Percentiles rank a stretch among this genome's conserved stretches.
Evolutionary conservation across 768 basidiomycete species (phyloP).

Genomic region (Xerocomus potaroensis): DNA sequence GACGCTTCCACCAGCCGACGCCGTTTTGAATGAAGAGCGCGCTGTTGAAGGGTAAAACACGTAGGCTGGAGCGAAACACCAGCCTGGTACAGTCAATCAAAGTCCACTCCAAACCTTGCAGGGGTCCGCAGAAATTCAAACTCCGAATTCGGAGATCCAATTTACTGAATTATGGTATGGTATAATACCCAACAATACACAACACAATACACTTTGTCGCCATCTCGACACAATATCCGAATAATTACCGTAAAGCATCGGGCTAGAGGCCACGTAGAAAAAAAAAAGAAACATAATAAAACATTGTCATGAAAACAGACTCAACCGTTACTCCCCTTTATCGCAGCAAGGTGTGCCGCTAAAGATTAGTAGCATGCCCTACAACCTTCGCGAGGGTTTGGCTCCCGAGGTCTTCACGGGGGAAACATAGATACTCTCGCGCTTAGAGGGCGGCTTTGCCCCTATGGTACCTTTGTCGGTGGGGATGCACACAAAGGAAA

Average conservation of each 20-base stretch:
- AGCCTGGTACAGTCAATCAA: constrained; percentile 28
- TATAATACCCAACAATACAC: no score
- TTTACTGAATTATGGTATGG: neutral
- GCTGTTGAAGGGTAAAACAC: constrained; percentile 32
- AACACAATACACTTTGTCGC: neutral
- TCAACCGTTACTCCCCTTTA: no score
- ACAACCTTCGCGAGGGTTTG: constrained; percentile 21
- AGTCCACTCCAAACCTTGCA: constrained; percentile 14
- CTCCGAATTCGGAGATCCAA: constrained; percentile 24
- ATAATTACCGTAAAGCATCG: no score
- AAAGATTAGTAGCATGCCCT: constrained; percentile 1
- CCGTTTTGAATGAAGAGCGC: constrained; percentile 47
- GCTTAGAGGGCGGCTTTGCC: neutral
- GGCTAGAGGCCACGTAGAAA: neutral
- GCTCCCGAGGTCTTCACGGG: neutral
- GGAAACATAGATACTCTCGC: constrained; percentile 8
- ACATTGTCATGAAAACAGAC: no score
- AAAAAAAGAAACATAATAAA: neutral
- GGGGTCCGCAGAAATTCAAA: constrained; percentile 8
- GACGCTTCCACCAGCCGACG: constrained; percentile 63
- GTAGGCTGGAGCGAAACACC: constrained; percentile 31
- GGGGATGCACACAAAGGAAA: neutral
- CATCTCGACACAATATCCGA: neutral
- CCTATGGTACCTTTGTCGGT: constrained; percentile 7
- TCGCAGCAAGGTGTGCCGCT: no score